phyloP scores from a whole-genome alignment of 306 rosid genomes.

The Benincasa hispida region DNA sequence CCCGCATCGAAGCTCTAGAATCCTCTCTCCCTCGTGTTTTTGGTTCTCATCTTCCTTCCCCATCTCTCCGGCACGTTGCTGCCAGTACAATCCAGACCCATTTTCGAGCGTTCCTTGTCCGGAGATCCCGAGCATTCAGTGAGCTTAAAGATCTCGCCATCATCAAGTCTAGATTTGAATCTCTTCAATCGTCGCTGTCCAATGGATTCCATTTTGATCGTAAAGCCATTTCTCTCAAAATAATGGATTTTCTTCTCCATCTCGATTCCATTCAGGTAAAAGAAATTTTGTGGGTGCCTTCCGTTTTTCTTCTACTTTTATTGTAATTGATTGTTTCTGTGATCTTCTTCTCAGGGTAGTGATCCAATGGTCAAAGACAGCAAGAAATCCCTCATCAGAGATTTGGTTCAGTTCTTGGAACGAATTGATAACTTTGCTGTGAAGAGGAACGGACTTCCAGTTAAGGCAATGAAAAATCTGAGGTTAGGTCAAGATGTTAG shows the following conservation, averaged over 20 bases:
- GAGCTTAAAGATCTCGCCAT: slow-evolving; percentile 68
- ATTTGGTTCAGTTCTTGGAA: slow-evolving; percentile 55
- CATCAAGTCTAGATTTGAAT: slow-evolving; percentile 42
- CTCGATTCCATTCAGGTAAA: slow-evolving; percentile 72
- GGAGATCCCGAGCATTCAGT: slow-evolving; percentile 72
- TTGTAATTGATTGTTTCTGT: neutral
- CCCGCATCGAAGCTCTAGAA: slow-evolving; percentile 80
- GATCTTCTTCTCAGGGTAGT: slow-evolving; percentile 23
- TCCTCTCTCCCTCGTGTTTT: slow-evolving; percentile 39
- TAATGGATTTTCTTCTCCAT: slow-evolving; percentile 49
- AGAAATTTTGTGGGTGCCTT: neutral
- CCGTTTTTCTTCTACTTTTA: neutral
- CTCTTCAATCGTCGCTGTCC: slow-evolving; percentile 44
- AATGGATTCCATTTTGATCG: slow-evolving; percentile 28
- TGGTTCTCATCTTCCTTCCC: slow-evolving; percentile 3
- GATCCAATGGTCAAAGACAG: slow-evolving; percentile 64
- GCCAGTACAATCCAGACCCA: slow-evolving; percentile 71
- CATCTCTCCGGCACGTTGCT: slow-evolving; percentile 53
- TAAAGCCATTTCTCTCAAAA: slow-evolving; percentile 34
- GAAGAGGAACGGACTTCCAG: slow-evolving; percentile 27
- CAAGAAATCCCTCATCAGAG: slow-evolving; percentile 48
- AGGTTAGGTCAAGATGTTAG: slow-evolving; percentile 27
- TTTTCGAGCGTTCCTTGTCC: slow-evolving; percentile 75
- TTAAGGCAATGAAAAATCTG: slow-evolving; percentile 27
- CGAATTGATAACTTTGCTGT: slow-evolving; percentile 46